Conservation (phyloP, 257 asterid species). For the Capsicum baccatum region DNA sequence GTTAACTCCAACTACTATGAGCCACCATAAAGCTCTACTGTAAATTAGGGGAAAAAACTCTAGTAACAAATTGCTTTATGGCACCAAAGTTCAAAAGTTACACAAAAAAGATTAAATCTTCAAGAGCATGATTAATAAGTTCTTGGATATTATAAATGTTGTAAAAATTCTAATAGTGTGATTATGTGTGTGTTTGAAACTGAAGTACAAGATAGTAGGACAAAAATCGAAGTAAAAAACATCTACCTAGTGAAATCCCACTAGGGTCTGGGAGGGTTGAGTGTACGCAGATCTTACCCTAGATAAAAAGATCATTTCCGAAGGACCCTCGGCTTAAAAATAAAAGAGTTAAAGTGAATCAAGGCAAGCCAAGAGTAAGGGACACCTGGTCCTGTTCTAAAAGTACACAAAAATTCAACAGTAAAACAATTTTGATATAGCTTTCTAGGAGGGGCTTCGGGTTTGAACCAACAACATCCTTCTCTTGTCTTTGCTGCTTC, state of each 20-base stretch:
- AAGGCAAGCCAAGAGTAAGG: neutral
- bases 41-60: no score
- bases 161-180: neutral
- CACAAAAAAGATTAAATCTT: no score
- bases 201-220: neutral
- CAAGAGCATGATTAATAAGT: neutral
- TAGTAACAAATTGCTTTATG: no score
- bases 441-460: neutral
- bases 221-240: neutral
- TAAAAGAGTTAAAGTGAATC: neutral
- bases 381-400: neutral
- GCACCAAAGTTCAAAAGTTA: no score
- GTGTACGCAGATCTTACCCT: no score
- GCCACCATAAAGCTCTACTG: no score
- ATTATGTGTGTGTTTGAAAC: neutral
- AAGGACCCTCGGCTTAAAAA: neutral
- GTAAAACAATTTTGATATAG: slow-evolving; percentile 9
- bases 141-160: neutral
- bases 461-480: neutral
- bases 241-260: neutral
- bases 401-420: neutral
- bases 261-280: no score
- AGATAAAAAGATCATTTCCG: no score
- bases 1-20: no score
- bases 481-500: neutral